Conservation (phyloP, 352 stramenopile species). For the Thalassiosira sp. region DNA sequence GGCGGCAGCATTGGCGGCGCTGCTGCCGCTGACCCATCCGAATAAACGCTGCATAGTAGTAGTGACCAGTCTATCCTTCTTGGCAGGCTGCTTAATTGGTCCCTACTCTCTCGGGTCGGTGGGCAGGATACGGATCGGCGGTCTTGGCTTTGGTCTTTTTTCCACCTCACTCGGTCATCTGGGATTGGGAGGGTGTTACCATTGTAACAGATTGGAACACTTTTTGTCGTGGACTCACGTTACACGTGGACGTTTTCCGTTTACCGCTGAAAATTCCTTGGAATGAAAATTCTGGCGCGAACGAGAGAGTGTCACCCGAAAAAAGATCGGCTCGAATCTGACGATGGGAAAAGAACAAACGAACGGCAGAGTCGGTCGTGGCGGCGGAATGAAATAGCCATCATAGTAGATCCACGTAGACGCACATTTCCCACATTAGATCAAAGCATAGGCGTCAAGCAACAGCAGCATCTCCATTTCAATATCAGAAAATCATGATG, state of each 20-base stretch:
- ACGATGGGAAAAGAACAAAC: background rate
- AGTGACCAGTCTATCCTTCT: background rate
- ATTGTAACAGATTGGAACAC: background rate
- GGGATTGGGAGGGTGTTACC: background rate
- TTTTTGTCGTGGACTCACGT: background rate
- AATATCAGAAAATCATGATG: conserved; percentile 2
- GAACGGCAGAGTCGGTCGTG: no score
- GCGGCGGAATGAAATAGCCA: no score
- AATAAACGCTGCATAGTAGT: conserved; percentile 37
- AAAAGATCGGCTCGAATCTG: no score
- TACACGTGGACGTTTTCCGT: background rate
- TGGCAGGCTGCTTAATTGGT: background rate
- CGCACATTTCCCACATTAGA: no score
- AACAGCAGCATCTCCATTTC: background rate
- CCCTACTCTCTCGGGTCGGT: no score
- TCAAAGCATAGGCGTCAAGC: background rate
- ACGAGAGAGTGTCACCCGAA: background rate
- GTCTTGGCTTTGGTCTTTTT: background rate
- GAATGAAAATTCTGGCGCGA: background rate
- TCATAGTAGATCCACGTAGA: no score
- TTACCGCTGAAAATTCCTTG: background rate
- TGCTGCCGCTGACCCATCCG: conserved; percentile 18
- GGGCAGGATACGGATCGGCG: no score
- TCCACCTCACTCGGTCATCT: background rate
- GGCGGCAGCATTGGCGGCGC: background rate